Evolutionary conservation across 2,329 filamentous ascomycete species (phyloP).

Genomic region (Diaporthe capsici): DNA sequence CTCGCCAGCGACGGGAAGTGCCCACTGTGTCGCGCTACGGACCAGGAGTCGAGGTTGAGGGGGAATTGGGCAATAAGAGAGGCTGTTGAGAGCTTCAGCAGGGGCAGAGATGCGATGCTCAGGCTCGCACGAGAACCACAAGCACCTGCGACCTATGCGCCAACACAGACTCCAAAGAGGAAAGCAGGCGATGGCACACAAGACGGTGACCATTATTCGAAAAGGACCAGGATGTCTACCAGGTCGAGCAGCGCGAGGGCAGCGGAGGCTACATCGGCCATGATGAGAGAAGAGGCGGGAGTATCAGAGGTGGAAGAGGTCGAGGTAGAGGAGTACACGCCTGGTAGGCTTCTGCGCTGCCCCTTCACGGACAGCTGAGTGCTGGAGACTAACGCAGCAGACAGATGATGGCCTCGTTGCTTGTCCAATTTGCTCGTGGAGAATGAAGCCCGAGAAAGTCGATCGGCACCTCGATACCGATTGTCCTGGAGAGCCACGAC

Average conservation of each 20-base stretch:
- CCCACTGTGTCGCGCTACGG: slow-evolving; percentile 82
- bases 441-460: slow-evolving; percentile 85
- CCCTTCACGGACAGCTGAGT: too few species aligned
- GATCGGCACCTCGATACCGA: slow-evolving; percentile 85
- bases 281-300: slow-evolving; percentile 50
- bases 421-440: slow-evolving; percentile 84
- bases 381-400: not conserved
- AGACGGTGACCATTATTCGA: slow-evolving; percentile 50
- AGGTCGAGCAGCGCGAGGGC: slow-evolving; percentile 60
- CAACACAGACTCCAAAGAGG: slow-evolving; percentile 62
- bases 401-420: slow-evolving; percentile 81
- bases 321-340: slow-evolving; percentile 48
- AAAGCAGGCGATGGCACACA: slow-evolving; percentile 57
- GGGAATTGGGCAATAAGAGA: slow-evolving; percentile 90
- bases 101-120: slow-evolving; percentile 73
- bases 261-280: slow-evolving; percentile 54
- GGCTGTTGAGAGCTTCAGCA: slow-evolving; percentile 82
- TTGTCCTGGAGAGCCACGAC: slow-evolving; percentile 55
- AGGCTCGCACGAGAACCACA: slow-evolving; percentile 70
- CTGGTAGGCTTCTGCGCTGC: slow-evolving; percentile 44
- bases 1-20: slow-evolving; percentile 88
- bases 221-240: slow-evolving; percentile 67
- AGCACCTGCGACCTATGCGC: slow-evolving; percentile 41
- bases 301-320: slow-evolving; percentile 51
- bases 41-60: slow-evolving; percentile 88